phyloP scores from a whole-genome alignment of 805 yeast genomes.

The Hanseniaspora clermontiae region DNA sequence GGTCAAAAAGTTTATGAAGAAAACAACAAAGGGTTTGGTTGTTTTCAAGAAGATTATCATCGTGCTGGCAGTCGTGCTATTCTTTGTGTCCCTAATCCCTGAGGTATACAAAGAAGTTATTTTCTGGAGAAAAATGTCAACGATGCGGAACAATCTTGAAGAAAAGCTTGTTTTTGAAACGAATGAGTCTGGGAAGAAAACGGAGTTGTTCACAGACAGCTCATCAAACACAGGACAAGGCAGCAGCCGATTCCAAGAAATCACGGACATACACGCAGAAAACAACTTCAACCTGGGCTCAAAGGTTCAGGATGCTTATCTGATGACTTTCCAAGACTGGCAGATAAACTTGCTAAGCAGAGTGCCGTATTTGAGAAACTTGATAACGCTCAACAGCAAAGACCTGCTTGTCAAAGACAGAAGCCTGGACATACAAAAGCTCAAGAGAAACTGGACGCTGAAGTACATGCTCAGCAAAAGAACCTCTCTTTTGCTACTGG shows the following conservation, averaged over 20 bases:
- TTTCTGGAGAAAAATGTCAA: constrained; percentile 37
- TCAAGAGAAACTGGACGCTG: constrained; percentile 25
- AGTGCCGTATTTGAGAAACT: not conserved
- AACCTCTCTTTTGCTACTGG: constrained; percentile 36
- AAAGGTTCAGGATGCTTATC: constrained; percentile 19
- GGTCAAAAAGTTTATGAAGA: constrained; percentile 31
- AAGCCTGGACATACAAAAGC: not conserved
- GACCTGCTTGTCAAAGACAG: not conserved
- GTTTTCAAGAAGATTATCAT: constrained; percentile 31
- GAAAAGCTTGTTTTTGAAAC: not conserved
- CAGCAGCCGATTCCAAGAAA: not conserved
- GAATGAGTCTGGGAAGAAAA: not conserved
- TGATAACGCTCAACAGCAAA: not conserved
- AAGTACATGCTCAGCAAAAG: constrained; percentile 40
- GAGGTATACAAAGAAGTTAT: constrained; percentile 35
- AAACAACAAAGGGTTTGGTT: constrained; percentile 26
- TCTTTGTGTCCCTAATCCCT: constrained; percentile 34
- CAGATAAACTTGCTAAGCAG: not conserved
- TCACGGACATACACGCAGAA: not conserved
- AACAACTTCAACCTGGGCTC: not conserved
- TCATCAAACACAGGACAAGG: not conserved
- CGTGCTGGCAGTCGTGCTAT: constrained; percentile 29
- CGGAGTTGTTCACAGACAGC: not conserved
- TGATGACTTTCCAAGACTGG: constrained; percentile 19
- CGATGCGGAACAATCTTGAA: constrained; percentile 21